These are phyloP conservation scores for Picea sitchensis DNA, from an alignment of 75 land plant genomes.

Conservation along the genomic window DNA sequence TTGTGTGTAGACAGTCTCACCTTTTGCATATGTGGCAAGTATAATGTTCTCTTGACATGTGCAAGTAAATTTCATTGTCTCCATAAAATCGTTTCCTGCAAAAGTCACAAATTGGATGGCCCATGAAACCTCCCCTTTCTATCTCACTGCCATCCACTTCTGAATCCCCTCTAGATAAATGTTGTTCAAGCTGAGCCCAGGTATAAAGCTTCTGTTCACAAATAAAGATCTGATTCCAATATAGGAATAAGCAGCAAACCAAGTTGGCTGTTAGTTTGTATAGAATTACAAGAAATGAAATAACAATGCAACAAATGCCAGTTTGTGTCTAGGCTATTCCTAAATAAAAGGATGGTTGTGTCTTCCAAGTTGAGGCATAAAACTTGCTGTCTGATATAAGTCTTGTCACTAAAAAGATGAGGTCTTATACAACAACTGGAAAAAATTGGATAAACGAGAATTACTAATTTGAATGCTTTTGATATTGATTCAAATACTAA, in stretches of 20 bases:
- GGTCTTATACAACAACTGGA: too few species aligned
- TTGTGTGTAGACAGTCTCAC: constrained; percentile 19
- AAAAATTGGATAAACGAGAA: too few species aligned
- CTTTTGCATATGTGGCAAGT: constrained; percentile 97
- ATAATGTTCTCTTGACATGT: constrained; percentile 97
- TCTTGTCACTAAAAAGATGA: too few species aligned
- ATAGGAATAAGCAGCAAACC: neutral
- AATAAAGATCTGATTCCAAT: constrained; percentile 69
- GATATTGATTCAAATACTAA: too few species aligned
- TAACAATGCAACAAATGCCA: too few species aligned
- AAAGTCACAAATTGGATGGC: constrained; percentile 93
- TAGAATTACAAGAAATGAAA: too few species aligned
- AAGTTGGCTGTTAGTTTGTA: too few species aligned
- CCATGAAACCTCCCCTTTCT: constrained; percentile 85
- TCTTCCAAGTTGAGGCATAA: too few species aligned
- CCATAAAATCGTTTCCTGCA: constrained; percentile 89
- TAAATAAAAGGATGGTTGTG: too few species aligned
- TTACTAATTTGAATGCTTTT: too few species aligned
- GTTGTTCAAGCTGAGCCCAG: constrained; percentile 72
- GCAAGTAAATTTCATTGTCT: constrained; percentile 90
- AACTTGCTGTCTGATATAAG: too few species aligned
- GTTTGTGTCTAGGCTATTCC: too few species aligned
- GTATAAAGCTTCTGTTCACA: constrained; percentile 95
- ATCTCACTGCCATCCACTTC: constrained; percentile 74
- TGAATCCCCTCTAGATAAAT: constrained; percentile 77